Conservation (phyloP, 148 eudicot genomes). For the Tetragonia tetragonoides region DNA sequence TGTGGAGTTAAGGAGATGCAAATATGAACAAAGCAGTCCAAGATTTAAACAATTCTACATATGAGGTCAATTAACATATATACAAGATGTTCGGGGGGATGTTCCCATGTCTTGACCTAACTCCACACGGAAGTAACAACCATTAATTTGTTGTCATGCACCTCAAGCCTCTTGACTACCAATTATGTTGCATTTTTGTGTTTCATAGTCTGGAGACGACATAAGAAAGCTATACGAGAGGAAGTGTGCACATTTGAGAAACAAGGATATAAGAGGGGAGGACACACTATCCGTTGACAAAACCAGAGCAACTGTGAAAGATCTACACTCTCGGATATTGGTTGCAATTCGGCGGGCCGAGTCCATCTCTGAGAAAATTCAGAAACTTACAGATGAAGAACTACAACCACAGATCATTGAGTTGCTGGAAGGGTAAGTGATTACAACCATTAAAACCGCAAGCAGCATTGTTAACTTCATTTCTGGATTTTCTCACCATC, state of each 20-base stretch:
- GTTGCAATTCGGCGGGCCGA: conserved; percentile 94
- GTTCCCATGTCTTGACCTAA: too few relatives aligned
- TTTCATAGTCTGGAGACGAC: conserved; percentile 68
- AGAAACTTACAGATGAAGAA: conserved; percentile 82
- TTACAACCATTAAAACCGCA: not conserved
- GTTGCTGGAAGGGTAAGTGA: conserved; percentile 83
- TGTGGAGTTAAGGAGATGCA: too few relatives aligned
- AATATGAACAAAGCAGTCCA: too few relatives aligned
- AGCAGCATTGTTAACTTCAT: not conserved
- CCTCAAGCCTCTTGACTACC: too few relatives aligned
- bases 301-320: conserved; percentile 80
- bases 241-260: conserved; percentile 75
- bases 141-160: too few relatives aligned
- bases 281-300: conserved; percentile 71
- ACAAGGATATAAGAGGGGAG: conserved; percentile 72
- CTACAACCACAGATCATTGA: conserved; percentile 84
- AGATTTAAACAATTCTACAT: too few relatives aligned
- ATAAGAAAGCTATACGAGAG: conserved; percentile 76
- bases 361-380: conserved; percentile 76
- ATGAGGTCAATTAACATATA: too few relatives aligned
- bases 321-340: conserved; percentile 80
- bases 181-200: not conserved
- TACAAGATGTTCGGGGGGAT: too few relatives aligned
- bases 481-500: not conserved
- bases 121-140: too few relatives aligned